Evolutionary conservation across 768 basidiomycete genomes (phyloP).

Genomic region (Macrocybe gigantea): DNA sequence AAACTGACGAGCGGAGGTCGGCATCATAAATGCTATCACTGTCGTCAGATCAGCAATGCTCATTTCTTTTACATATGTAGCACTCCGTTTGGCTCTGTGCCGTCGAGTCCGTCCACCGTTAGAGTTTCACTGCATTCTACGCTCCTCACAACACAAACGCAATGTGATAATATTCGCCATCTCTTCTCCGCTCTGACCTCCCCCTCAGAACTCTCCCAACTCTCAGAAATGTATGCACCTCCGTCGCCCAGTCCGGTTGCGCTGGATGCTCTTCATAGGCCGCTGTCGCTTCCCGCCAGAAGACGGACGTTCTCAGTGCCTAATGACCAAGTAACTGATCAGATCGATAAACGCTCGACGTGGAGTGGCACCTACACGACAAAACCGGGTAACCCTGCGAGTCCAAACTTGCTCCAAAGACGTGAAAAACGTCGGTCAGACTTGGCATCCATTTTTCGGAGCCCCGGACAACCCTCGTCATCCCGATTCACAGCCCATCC

Average conservation of each 20-base stretch:
- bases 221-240: conserved; percentile 87
- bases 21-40: conserved; percentile 6
- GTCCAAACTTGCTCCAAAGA: conserved; percentile 34
- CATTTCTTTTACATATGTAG: conserved; percentile 43
- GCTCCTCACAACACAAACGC: conserved; percentile 68
- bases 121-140: conserved; percentile 47
- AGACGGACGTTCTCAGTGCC: conserved; percentile 22
- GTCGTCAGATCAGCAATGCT: neutral
- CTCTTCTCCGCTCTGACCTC: conserved; percentile 73
- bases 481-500: conserved; percentile 10
- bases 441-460: conserved; percentile 33
- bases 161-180: conserved; percentile 78
- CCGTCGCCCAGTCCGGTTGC: conserved; percentile 47
- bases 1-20: conserved; percentile 68
- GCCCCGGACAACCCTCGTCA: neutral
- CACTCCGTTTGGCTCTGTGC: conserved; percentile 52
- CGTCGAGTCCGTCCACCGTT: too few species aligned
- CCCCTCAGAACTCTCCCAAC: conserved; percentile 65
- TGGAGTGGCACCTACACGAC: conserved; percentile 72
- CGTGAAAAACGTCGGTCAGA: conserved; percentile 52
- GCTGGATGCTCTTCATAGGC: conserved; percentile 24
- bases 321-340: conserved; percentile 12
- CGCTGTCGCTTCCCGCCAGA: conserved; percentile 36
- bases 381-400: conserved; percentile 40
- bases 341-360: conserved; percentile 54